Evolutionary conservation across 371 early-diverging fungal species (phyloP), one percentile per base, ranked within the genome.

Genomic region (Cokeromyces recurvatus): DNA sequence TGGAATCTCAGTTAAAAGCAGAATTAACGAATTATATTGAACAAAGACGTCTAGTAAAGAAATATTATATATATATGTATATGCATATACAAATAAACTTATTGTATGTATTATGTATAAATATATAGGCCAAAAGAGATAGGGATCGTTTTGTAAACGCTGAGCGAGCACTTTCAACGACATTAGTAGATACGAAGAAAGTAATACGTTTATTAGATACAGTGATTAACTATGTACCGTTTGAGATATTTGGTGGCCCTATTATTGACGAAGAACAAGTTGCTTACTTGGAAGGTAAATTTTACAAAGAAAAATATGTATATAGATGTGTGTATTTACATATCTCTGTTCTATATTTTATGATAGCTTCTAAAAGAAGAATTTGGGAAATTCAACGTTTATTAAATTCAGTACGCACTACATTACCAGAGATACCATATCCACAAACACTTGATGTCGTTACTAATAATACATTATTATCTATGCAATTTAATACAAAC

Each of bases 381-480:
- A 51, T 59, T 9, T 64, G 56, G 48, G 64, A 61, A 20, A 57
- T 57, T 16, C 69, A 73, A 36, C 51, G 62, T 21, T 36, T 59
- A n/a, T 31, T 73, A 21, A 66, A 73, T 43, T 19, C 48, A 14
- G 67, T 59, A 0, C 57, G 73, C 7, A 60, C 60, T 15, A 38
- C 56, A 4, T 39, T 73, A 31, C 73, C 73, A 3, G 73, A 73
- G 32, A 64, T 73, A 3, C 73, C 73, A 25, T 51, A 66, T 27
- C 67, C 73, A 31, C 64, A 49, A 20, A 56, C 60, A 16, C 42
- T 69, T 21, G 64, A 73, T 43, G 54, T 66, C 2, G 65, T 68
- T 4, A 64, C 55, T 23, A 62, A 66, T 37, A 73, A 73, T 36
- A 23, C 50, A 22, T 36, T 72, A 22, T 34, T 72, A 9, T 29